Conservation (phyloP, 768 basidiomycete species). For the Boletales sp. region DNA sequence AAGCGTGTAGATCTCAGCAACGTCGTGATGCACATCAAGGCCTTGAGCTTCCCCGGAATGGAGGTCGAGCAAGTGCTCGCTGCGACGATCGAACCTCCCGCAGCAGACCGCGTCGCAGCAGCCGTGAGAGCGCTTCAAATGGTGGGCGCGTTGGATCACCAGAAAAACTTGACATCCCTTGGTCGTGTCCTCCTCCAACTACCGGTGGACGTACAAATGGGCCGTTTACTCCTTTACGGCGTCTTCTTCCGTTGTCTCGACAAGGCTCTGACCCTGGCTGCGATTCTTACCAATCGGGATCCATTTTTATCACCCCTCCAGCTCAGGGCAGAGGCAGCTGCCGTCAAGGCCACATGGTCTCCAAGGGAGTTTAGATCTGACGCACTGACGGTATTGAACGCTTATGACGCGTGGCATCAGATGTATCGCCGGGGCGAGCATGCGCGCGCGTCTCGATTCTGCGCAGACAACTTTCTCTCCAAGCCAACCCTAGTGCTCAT, state of each 20-base stretch:
- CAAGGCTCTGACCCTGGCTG: slow-evolving; percentile 84
- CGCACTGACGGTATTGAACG: slow-evolving; percentile 70
- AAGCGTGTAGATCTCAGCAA: slow-evolving; percentile 85
- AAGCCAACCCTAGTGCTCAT: slow-evolving; percentile 82
- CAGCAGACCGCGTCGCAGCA: slow-evolving; percentile 64
- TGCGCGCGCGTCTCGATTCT: slow-evolving; percentile 67
- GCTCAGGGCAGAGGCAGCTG: slow-evolving; percentile 65
- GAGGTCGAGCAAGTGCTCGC: slow-evolving; percentile 83
- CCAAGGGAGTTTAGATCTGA: slow-evolving; percentile 82
- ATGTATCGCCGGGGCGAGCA: slow-evolving; percentile 67
- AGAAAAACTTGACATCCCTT: slow-evolving; percentile 77
- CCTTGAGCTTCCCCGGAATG: slow-evolving; percentile 83
- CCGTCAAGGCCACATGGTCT: slow-evolving; percentile 74
- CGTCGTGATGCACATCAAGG: slow-evolving; percentile 96
- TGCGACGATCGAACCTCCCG: slow-evolving; percentile 87
- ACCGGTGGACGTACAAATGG: slow-evolving; percentile 88
- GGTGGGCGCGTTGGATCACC: slow-evolving; percentile 81
- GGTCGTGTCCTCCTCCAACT: slow-evolving; percentile 86
- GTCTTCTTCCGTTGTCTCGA: slow-evolving; percentile 92
- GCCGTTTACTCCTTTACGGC: slow-evolving; percentile 84
- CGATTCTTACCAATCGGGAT: slow-evolving; percentile 84
- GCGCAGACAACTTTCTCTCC: slow-evolving; percentile 80
- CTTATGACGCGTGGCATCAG: slow-evolving; percentile 79
- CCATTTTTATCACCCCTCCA: slow-evolving; percentile 85
- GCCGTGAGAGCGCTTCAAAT: slow-evolving; percentile 78